Conservation (phyloP, 306 rosid genomes). For the Vigna mungo region DNA sequence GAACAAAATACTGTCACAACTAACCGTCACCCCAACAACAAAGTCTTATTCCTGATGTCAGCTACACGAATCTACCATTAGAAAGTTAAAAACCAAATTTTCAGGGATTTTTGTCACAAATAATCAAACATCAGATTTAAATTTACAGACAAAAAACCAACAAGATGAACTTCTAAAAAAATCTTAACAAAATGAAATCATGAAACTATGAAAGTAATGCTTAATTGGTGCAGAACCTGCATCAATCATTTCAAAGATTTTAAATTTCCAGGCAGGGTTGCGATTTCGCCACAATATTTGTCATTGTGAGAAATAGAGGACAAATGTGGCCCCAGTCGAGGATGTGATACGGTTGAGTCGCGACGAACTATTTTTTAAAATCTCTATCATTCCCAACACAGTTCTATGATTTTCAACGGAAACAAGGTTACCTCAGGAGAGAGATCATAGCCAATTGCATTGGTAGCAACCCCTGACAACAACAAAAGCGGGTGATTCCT, state of each 20-base stretch:
- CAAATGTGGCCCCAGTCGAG: background rate
- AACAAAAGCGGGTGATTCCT: slow-evolving; percentile 90
- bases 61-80: background rate
- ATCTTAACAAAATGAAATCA: background rate
- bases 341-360: background rate
- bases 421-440: slow-evolving; percentile 72
- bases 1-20: background rate
- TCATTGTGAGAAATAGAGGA: background rate
- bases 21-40: background rate
- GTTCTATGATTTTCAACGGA: background rate
- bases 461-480: slow-evolving; percentile 84
- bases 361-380: background rate
- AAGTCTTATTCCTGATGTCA: background rate
- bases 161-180: too few relatives aligned
- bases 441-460: slow-evolving; percentile 91
- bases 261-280: background rate
- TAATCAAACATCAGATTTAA: background rate
- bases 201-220: background rate
- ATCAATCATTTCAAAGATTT: background rate
- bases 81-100: background rate
- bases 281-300: background rate
- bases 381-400: background rate
- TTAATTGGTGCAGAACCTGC: background rate
- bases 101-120: background rate
- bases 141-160: slow-evolving; percentile 7